A percentile compares a stretch with the other conserved stretches of the same genome.
phyloP scores from a whole-genome alignment of 75 land plant genomes.

The Pinus taeda region DNA sequence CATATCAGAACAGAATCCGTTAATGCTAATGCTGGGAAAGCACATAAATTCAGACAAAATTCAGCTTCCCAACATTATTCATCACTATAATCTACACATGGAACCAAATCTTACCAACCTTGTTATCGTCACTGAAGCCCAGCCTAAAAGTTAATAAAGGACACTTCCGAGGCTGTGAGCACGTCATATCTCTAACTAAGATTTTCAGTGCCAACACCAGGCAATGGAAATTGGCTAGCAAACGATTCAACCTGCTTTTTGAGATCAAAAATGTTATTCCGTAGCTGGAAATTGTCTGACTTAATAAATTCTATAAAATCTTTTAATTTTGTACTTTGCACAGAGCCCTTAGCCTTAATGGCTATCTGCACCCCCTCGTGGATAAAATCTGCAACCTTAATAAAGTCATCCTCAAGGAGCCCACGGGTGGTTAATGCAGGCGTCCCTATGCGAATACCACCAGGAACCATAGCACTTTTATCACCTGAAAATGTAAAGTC shows the following conservation, averaged over 20 bases:
- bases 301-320: constrained; percentile 67
- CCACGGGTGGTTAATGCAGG: constrained; percentile 94
- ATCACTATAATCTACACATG: background rate
- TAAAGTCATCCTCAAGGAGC: constrained; percentile 62
- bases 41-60: background rate
- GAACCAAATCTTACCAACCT: background rate
- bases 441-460: constrained; percentile 88
- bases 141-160: too few species aligned
- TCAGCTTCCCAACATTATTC: background rate
- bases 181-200: too few species aligned
- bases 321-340: constrained; percentile 66
- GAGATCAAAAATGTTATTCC: constrained; percentile 39
- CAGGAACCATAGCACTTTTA: constrained; percentile 89
- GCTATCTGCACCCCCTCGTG: constrained; percentile 87
- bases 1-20: too few species aligned
- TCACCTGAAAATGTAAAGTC: constrained; percentile 51
- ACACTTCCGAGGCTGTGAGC: too few species aligned
- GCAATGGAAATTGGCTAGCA: constrained; percentile 75
- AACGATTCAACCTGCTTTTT: constrained; percentile 61
- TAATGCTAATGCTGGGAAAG: too few species aligned
- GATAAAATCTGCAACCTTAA: constrained; percentile 71
- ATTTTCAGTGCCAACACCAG: constrained; percentile 31
- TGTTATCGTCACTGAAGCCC: too few species aligned
- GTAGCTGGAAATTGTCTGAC: constrained; percentile 49
- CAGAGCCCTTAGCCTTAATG: constrained; percentile 43